These are phyloP conservation scores for Capsicum baccatum DNA, from an alignment of 257 asterid genomes.

Conservation along the genomic window DNA sequence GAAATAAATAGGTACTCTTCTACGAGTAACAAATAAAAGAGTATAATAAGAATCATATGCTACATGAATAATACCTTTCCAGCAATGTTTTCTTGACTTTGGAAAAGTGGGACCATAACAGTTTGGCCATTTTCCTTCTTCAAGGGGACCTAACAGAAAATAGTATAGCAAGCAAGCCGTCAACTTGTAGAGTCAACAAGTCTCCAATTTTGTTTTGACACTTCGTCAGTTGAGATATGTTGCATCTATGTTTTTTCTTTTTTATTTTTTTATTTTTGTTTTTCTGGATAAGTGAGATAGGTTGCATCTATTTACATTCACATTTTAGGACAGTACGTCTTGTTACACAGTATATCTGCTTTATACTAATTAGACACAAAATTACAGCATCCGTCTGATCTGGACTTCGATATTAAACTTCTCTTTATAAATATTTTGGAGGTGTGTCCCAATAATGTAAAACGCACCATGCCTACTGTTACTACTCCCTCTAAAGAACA, in stretches of 20 bases:
- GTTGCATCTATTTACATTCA: constrained; percentile 18
- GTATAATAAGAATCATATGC: not conserved
- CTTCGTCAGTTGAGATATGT: constrained; percentile 4
- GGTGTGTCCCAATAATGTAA: not conserved
- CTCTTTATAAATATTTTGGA: not conserved
- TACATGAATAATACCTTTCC: constrained; percentile 49
- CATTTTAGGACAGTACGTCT: not conserved
- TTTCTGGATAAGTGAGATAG: not conserved
- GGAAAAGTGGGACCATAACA: constrained; percentile 58
- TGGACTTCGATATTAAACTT: not conserved
- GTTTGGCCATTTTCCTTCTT: constrained; percentile 63
- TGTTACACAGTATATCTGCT: not conserved
- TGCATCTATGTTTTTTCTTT: not conserved
- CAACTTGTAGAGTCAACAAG: constrained; percentile 6
- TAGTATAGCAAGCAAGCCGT: not conserved
- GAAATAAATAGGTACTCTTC: not conserved
- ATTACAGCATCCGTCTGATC: not conserved
- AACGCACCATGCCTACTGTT: not conserved
- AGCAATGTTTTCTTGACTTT: constrained; percentile 56
- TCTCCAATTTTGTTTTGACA: constrained; percentile 20
- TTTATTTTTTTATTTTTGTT: not conserved
- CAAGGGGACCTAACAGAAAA: constrained; percentile 43
- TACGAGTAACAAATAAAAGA: constrained; percentile 13
- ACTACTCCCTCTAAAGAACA: not conserved
- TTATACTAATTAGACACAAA: constrained; percentile 11